Evolutionary conservation across 495 filamentous ascomycete genomes (phyloP), one percentile per base, ranked within the genome.

Genomic region (Lindgomyces ingoldianus): DNA sequence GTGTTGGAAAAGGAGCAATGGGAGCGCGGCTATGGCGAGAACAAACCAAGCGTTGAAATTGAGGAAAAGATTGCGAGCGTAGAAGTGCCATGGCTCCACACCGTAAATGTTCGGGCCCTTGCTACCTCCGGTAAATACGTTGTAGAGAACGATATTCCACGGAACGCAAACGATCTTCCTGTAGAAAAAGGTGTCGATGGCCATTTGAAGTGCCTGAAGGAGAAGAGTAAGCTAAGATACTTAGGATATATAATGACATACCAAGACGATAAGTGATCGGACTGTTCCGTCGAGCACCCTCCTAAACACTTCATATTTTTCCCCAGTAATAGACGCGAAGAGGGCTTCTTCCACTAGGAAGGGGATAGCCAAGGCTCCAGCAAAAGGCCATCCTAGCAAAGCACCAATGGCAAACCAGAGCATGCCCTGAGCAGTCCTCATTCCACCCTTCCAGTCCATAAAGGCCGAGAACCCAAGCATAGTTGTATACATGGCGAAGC

Each of bases 41-140:
- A 91, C 67, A 67, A 96, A 93, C 89, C 93, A 96, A 44, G 93
- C 73, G 68, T 96, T 96, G 83, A 98, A 98, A 78, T 99, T 99
- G 60, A 99, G 80, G 24, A 89, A 76, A 18, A 98, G 82, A 71
- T 99, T 99, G 68, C 87, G 87, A 65, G 96, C 79, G 74, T 99
- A 99, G 75, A 98, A 99, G 42, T 90, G 86, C 95, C 94, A 97
- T 29, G 93, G 91, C 71, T 99, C 95, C 19, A 90, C 95, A 25
- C 95, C 95, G 72, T 96, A 99, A 57, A 99, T 94, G 52, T 94
- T 83, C 1, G 95, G 95, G 0, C 95, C 95, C 72, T 81, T 82
- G 44, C 85, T 87, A 6, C 86, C 79, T 1, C 83, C 86, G 53
- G 89, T 88, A 70, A 98, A 91, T 30, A 99, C 83, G 74, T 99